Evolutionary conservation across 768 basidiomycete species (phyloP).

Genomic region (Guyanaporus albipodus): DNA sequence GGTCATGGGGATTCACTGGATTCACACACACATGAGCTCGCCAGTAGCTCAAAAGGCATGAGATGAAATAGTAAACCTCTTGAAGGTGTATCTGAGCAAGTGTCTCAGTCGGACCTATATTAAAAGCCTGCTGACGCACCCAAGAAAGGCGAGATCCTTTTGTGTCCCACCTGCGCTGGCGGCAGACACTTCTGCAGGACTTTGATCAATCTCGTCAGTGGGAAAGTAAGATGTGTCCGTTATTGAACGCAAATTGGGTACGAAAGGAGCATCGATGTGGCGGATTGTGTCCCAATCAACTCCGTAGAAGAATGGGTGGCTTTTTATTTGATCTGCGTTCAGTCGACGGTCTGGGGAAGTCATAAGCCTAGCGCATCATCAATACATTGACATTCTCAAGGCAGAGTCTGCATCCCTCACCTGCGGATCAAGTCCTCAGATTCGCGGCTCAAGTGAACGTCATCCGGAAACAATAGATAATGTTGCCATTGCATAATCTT

Average conservation of each 20-base stretch:
- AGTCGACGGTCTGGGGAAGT: conserved; percentile 78
- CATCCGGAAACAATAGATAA: conserved; percentile 86
- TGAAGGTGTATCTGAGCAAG: conserved; percentile 66
- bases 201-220: conserved; percentile 88
- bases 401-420: conserved; percentile 37
- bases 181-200: conserved; percentile 41
- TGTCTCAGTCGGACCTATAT: not conserved
- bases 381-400: not conserved
- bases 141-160: conserved; percentile 66
- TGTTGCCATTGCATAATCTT: conserved; percentile 95
- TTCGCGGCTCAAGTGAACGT: conserved; percentile 88
- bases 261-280: conserved; percentile 89
- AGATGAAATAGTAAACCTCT: conserved; percentile 65
- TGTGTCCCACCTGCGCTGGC: conserved; percentile 39
- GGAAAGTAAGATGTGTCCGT: conserved; percentile 99
- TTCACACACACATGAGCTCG: not conserved
- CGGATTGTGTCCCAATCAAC: conserved; percentile 91
- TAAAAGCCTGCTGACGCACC: conserved; percentile 35
- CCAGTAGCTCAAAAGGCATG: conserved; percentile 40
- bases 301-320: conserved; percentile 90
- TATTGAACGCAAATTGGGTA: conserved; percentile 90
- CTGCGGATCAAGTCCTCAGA: conserved; percentile 84
- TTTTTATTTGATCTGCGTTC: conserved; percentile 82
- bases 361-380: conserved; percentile 55
- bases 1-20: not conserved